These are phyloP conservation scores for Skeletonema tropicum DNA, from an alignment of 108 stramenopile species.

Conservation along the genomic window DNA sequence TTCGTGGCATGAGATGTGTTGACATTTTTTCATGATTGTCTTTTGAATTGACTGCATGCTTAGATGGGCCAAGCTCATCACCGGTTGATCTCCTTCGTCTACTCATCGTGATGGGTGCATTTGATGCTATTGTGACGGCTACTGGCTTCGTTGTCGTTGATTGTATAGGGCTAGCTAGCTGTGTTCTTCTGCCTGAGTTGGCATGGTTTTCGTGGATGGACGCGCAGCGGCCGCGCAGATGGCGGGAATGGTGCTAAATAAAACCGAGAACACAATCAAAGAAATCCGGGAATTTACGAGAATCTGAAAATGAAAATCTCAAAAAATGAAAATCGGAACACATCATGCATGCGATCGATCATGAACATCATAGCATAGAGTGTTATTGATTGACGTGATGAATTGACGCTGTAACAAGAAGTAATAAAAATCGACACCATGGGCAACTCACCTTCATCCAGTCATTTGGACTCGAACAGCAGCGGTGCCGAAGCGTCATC, in stretches of 20 bases:
- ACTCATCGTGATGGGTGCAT: background rate
- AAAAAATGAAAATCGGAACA: too few relatives aligned
- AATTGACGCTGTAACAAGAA: background rate
- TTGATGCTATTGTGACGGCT: background rate
- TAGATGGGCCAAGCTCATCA: background rate
- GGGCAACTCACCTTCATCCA: background rate
- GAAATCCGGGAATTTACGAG: too few relatives aligned
- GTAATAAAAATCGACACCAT: background rate
- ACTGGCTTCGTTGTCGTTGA: background rate
- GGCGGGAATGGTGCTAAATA: too few relatives aligned
- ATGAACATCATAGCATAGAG: too few relatives aligned
- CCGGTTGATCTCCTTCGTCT: background rate
- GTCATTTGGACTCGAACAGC: background rate
- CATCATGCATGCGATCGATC: too few relatives aligned
- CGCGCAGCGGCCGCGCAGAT: too few relatives aligned
- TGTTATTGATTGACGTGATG: too few relatives aligned
- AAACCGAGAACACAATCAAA: too few relatives aligned
- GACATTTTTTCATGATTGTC: background rate
- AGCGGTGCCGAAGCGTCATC: background rate
- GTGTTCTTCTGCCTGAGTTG: too few relatives aligned
- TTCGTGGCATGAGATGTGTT: conserved; percentile 11
- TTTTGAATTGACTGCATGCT: background rate
- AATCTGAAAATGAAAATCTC: too few relatives aligned
- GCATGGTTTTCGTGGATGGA: too few relatives aligned
- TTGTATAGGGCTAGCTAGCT: too few relatives aligned